These are phyloP conservation scores for Pascua guehoae DNA, from an alignment of 1,284 basidiomycete species.

Conservation along the genomic window DNA sequence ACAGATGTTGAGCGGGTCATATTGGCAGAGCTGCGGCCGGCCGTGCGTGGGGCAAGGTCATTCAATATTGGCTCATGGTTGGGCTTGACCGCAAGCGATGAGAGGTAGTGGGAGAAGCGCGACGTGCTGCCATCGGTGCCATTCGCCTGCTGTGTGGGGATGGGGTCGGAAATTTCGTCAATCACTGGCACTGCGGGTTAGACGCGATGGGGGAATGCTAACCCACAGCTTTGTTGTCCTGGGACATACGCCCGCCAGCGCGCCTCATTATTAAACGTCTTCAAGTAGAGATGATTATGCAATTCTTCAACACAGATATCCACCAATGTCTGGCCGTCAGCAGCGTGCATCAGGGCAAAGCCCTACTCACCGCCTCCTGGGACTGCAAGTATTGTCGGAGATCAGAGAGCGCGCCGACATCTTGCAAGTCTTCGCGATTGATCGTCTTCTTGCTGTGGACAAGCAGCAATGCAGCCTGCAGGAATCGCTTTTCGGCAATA, in stretches of 20 bases:
- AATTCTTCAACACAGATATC: conserved; percentile 95
- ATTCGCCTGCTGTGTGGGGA: neutral
- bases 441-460: conserved; percentile 85
- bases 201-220: neutral
- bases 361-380: conserved; percentile 75
- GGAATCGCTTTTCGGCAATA: conserved; percentile 91
- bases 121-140: conserved; percentile 9
- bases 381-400: conserved; percentile 76
- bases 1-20: conserved; percentile 5
- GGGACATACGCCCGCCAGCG: conserved; percentile 83
- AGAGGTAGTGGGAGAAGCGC: conserved; percentile 60
- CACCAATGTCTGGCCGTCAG: conserved; percentile 63
- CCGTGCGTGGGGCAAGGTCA: conserved; percentile 11
- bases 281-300: conserved; percentile 96
- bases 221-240: conserved; percentile 72
- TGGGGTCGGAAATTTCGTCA: neutral
- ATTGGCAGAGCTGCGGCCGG: conserved; percentile 1
- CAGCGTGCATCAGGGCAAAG: neutral
- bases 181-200: conserved; percentile 16
- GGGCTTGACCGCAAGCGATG: conserved; percentile 66
- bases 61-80: conserved; percentile 64
- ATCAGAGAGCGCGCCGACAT: conserved; percentile 90
- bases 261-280: conserved; percentile 91
- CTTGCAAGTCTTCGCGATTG: conserved; percentile 85
- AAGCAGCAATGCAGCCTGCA: conserved; percentile 84